Percentiles rank a stretch among this genome's conserved stretches.
Conservation (phyloP, 495 filamentous ascomycete genomes). For the Astrothelium subdiscretum region DNA sequence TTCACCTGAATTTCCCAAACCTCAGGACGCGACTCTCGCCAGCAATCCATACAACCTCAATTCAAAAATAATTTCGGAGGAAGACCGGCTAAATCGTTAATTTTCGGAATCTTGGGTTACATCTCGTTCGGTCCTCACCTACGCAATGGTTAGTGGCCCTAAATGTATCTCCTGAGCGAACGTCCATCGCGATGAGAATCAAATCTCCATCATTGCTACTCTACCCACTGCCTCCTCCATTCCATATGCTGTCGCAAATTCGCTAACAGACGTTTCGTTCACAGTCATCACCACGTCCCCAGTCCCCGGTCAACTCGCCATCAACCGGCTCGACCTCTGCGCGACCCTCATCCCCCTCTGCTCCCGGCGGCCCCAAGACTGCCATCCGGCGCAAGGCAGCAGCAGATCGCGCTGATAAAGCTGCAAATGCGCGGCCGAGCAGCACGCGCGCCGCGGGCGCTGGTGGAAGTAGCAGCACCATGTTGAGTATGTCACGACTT, state of each 20-base stretch:
- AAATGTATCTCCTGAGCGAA: not conserved
- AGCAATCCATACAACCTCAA: not conserved
- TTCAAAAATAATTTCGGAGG: too few species aligned
- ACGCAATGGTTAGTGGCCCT: not conserved
- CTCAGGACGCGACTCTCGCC: not conserved
- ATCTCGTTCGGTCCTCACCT: not conserved
- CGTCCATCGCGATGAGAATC: not conserved
- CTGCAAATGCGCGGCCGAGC: conserved; percentile 79
- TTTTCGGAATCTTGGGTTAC: too few species aligned
- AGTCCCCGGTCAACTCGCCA: conserved; percentile 43
- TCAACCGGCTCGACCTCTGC: conserved; percentile 52
- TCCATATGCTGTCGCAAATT: not conserved
- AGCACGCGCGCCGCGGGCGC: conserved; percentile 89
- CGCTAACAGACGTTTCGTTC: not conserved
- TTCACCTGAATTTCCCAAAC: not conserved
- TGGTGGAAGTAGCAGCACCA: conserved; percentile 91
- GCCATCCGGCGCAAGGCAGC: conserved; percentile 88
- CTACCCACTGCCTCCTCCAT: not conserved
- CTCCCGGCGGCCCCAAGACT: conserved; percentile 89
- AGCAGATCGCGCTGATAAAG: conserved; percentile 88
- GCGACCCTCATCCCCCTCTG: conserved; percentile 73
- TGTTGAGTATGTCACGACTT: conserved; percentile 76
- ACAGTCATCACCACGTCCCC: conserved; percentile 66
- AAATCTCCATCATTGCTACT: not conserved
- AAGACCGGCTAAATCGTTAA: too few species aligned